Base-by-base conservation (phyloP, 2,329 filamentous ascomycete species). In the Aspergillus flavus region DNA sequence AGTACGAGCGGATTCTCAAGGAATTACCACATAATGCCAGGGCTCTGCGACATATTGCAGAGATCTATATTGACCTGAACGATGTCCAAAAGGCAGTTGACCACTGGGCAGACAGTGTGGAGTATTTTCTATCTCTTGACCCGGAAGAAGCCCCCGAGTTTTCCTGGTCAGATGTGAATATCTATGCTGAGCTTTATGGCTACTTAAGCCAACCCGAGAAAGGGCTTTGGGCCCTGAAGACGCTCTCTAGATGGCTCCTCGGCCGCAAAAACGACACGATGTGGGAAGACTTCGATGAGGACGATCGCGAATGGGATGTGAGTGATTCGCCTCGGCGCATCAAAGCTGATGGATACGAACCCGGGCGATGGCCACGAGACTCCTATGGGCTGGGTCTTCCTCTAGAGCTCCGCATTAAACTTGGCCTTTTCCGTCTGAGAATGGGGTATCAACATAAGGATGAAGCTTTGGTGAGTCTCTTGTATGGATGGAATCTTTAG, bases 281-380 rank as follows among this genome's bases (percentile, higher is more conserved):
- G 71, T 99, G 95, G 95, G 90, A 96, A 62, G 75, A 84, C 10
- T 83, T 85, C 67, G 81, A 85, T 34, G 82, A 86, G 6, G 92
- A 97, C 73, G 93, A 97, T 75, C 86, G 93, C 61, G 95, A 99
- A 78, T 99, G 93, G 87, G 95, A 99, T 75, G 78, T 86, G 6
- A 85, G 89, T 52, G 87, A 93, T 72, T 82, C 85, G 23, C 89
- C 86, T 14, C 82, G 95, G 64, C 88, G 94, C 62, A 76, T 81
- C 2, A 78, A 84, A 62, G 84, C 91, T 6, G 76, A 85, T 2
- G 85, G 85, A 1, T 97, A 91, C 73, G 77, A 83, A 10, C 80
- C 84, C 5, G 83, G 79, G 3, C 78, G 77, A 52, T 87, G 87
- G 73, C 81, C 84, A 1, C 72, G 79, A 4, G 81, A 84, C 6